A percentile compares a stretch with the other conserved stretches of the same genome.
These are phyloP conservation scores for Pseudognaphalium luteoalbum DNA, from an alignment of 129 eudicot genomes.

Conservation along the genomic window DNA sequence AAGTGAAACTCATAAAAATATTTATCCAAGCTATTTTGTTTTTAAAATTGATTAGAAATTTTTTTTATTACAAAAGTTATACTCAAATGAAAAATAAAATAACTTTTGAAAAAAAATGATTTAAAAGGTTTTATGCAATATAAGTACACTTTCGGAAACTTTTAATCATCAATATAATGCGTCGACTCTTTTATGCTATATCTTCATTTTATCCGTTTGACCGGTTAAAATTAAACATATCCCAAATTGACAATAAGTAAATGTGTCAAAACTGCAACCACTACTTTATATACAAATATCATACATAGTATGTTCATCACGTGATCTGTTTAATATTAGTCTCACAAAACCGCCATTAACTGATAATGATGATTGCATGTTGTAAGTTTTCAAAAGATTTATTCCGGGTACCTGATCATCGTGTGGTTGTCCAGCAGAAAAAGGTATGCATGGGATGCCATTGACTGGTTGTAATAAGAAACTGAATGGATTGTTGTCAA, in stretches of 20 bases:
- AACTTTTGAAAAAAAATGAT: not conserved
- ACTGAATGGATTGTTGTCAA: conserved; percentile 97
- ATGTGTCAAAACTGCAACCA: not conserved
- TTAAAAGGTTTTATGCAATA: not conserved
- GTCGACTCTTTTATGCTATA: not conserved
- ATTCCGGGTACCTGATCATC: conserved; percentile 69
- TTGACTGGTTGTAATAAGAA: conserved; percentile 92
- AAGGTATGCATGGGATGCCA: conserved; percentile 97
- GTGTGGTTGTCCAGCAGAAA: conserved; percentile 95
- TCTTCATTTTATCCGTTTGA: not conserved
- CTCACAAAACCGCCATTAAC: not conserved
- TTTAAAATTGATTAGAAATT: not conserved
- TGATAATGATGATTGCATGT: conserved; percentile 5
- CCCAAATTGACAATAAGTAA: not conserved
- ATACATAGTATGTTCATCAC: no score
- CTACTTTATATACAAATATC: no score
- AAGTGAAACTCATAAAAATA: not conserved
- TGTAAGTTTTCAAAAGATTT: not conserved
- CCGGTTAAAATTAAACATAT: not conserved
- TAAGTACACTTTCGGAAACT: not conserved
- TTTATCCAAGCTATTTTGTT: not conserved
- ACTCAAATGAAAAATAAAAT: not conserved
- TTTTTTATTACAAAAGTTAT: not conserved
- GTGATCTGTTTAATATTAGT: not conserved
- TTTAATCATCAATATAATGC: not conserved